A percentile compares a stretch with the other conserved stretches of the same genome.
Evolutionary conservation across 192 early-diverging fungal species (phyloP).

Genomic region (Umbelopsis isabellina): DNA sequence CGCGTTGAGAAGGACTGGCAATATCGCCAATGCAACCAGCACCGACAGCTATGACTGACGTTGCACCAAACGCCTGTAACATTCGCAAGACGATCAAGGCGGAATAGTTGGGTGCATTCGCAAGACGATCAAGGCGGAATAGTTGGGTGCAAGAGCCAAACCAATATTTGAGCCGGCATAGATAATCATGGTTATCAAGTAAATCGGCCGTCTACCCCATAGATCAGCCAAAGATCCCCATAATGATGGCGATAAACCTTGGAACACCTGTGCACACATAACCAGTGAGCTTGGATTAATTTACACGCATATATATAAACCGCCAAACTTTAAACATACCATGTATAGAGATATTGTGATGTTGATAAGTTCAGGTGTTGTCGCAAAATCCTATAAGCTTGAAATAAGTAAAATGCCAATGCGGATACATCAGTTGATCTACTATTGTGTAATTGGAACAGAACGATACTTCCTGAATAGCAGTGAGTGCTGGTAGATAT

Average conservation of each 20-base stretch:
- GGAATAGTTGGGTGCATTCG: slow-evolving; percentile 26
- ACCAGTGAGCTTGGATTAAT: neutral
- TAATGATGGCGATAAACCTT: slow-evolving; percentile 39
- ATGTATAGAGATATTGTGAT: slow-evolving; percentile 26
- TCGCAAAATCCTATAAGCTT: slow-evolving; percentile 10
- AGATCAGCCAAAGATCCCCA: slow-evolving; percentile 43
- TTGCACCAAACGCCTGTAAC: slow-evolving; percentile 42
- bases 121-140: slow-evolving; percentile 27
- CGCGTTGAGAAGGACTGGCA: slow-evolving; percentile 15
- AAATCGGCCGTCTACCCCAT: slow-evolving; percentile 38
- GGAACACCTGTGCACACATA: slow-evolving; percentile 18
- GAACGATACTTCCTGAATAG: slow-evolving; percentile 10
- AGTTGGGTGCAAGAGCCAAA: slow-evolving; percentile 26
- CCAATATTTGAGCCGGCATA: slow-evolving; percentile 39
- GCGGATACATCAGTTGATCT: neutral
- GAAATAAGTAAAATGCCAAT: too few relatives aligned
- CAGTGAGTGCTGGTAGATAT: slow-evolving; percentile 29
- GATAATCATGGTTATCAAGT: slow-evolving; percentile 32
- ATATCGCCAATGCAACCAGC: slow-evolving; percentile 24
- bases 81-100: slow-evolving; percentile 33
- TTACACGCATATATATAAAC: too few relatives aligned
- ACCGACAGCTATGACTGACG: slow-evolving; percentile 38
- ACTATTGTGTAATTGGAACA: neutral
- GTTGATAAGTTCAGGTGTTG: slow-evolving; percentile 13
- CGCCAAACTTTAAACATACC: neutral